Conservation (phyloP, 2,329 filamentous ascomycete genomes). For the Lasiodiplodia sp. region DNA sequence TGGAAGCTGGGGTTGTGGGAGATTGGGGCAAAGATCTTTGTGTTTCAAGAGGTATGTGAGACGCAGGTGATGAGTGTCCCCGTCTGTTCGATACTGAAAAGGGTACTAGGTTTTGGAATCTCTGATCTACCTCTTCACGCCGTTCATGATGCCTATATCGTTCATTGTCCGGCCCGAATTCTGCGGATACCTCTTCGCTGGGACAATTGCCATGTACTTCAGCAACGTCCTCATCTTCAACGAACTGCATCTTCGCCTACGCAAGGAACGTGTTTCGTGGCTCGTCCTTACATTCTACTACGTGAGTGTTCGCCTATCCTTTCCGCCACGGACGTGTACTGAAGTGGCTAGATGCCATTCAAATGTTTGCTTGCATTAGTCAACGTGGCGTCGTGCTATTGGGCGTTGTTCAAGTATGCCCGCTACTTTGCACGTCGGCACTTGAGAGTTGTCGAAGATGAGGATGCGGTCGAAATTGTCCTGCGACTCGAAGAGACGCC, state of each 20-base stretch:
- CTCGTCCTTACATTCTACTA: not conserved
- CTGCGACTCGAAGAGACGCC: not conserved
- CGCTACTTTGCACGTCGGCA: not conserved
- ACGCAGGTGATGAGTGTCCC: no score
- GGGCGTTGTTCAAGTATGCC: not conserved
- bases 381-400: not conserved
- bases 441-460: not conserved
- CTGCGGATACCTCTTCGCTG: not conserved
- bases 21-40: conserved; percentile 58
- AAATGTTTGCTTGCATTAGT: not conserved
- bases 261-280: not conserved
- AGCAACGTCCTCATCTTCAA: not conserved
- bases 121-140: not conserved
- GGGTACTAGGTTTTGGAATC: not conserved
- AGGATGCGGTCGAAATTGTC: not conserved
- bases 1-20: conserved; percentile 60
- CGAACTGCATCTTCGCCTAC: not conserved
- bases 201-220: not conserved
- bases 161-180: not conserved
- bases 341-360: not conserved
- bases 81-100: no score
- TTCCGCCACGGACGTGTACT: not conserved
- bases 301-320: not conserved
- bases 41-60: conserved; percentile 34
- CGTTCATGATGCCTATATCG: not conserved